Percentiles rank a stretch among this genome's conserved stretches.
Evolutionary conservation across 2,329 filamentous ascomycete genomes (phyloP).

Genomic region (Huntiella omanensis): DNA sequence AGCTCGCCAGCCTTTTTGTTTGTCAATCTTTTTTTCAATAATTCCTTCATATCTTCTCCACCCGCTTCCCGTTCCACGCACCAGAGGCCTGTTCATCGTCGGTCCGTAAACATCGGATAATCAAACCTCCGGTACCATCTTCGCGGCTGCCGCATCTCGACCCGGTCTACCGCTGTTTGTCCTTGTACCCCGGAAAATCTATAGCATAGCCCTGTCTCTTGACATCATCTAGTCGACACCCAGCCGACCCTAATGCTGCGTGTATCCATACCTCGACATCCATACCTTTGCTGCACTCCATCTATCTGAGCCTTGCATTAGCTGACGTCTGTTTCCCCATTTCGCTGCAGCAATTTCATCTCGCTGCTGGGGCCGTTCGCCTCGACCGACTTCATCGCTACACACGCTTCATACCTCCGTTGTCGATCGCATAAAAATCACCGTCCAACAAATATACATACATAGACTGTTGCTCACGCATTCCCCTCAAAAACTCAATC

Average conservation of each 20-base stretch:
- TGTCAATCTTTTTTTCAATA: too few relatives aligned
- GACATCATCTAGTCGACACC: too few relatives aligned
- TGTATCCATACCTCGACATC: slow-evolving; percentile 3
- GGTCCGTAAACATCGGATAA: too few relatives aligned
- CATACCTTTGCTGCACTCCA: background rate
- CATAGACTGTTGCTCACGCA: background rate
- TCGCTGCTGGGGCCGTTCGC: background rate
- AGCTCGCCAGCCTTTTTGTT: too few relatives aligned
- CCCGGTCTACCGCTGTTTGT: too few relatives aligned
- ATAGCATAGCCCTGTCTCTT: too few relatives aligned
- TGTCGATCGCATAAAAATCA: background rate
- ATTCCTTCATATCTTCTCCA: too few relatives aligned
- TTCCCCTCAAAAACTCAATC: background rate
- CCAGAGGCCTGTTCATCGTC: too few relatives aligned
- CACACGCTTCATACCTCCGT: background rate
- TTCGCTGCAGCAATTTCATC: background rate
- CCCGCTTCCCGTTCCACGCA: too few relatives aligned
- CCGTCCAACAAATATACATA: background rate
- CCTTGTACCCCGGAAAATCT: too few relatives aligned
- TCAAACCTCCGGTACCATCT: too few relatives aligned
- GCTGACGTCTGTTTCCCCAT: background rate
- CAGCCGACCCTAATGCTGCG: slow-evolving; percentile 2
- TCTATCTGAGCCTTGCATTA: background rate
- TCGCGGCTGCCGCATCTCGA: too few relatives aligned
- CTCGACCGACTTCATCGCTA: background rate